These are phyloP conservation scores for Lyophyllum semitale DNA, from an alignment of 768 basidiomycete genomes.

Conservation along the genomic window DNA sequence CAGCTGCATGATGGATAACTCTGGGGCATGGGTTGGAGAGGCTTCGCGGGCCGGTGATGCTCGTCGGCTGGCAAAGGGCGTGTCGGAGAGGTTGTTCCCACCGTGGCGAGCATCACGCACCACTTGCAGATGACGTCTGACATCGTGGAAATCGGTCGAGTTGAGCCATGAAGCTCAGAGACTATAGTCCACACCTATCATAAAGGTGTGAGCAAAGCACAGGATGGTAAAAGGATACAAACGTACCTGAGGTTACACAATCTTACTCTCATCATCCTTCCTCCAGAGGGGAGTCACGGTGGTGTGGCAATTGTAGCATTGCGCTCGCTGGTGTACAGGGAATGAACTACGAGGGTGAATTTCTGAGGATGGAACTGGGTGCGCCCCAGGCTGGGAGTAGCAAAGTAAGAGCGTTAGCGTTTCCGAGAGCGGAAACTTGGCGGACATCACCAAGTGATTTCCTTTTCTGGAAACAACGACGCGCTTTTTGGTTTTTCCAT, in stretches of 20 bases:
- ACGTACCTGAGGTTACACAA: conserved; percentile 89
- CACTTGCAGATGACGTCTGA: conserved; percentile 89
- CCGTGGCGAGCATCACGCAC: conserved; percentile 74
- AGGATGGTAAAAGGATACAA: conserved; percentile 6
- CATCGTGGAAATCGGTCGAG: conserved; percentile 89
- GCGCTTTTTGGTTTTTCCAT: too few relatives aligned
- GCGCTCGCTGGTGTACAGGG: conserved; percentile 50
- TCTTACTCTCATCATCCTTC: conserved; percentile 90
- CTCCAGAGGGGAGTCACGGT: conserved; percentile 89
- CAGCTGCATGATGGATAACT: conserved; percentile 66
- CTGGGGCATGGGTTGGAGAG: conserved; percentile 70
- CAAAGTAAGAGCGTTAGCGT: too few relatives aligned
- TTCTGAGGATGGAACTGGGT: conserved; percentile 59
- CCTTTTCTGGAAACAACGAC: too few relatives aligned
- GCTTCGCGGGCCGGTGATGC: conserved; percentile 64
- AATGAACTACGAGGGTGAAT: conserved; percentile 28
- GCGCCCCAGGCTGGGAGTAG: conserved; percentile 71
- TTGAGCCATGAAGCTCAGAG: conserved; percentile 86
- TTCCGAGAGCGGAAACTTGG: too few relatives aligned
- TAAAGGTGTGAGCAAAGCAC: conserved; percentile 2
- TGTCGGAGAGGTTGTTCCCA: conserved; percentile 57
- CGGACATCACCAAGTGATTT: too few relatives aligned
- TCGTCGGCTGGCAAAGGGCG: conserved; percentile 75
- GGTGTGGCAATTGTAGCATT: conserved; percentile 91
- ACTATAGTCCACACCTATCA: conserved; percentile 76